Evolutionary conservation across 176 grass and related monocot species (phyloP).

Genomic region (Musa itinerans): DNA sequence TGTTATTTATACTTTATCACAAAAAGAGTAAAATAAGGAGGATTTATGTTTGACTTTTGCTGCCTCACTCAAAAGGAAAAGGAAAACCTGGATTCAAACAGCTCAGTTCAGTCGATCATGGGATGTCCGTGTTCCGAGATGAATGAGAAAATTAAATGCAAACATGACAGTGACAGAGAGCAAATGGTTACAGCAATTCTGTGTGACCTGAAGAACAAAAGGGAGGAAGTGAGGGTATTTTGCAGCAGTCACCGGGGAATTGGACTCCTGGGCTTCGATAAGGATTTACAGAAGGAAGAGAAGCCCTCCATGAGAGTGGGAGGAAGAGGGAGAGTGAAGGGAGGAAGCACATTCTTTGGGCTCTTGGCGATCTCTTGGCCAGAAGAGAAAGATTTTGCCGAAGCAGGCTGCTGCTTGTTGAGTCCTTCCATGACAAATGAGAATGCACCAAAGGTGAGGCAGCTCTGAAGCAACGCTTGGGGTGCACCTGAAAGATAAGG

Average conservation of each 20-base stretch:
- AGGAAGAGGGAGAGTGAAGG: constrained; percentile 63
- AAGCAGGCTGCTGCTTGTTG: constrained; percentile 75
- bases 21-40: too few species aligned
- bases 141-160: background rate
- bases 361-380: background rate
- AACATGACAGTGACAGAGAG: background rate
- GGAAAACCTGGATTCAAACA: too few species aligned
- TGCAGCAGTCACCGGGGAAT: background rate
- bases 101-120: too few species aligned
- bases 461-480: constrained; percentile 65
- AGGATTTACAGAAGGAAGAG: constrained; percentile 52
- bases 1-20: too few species aligned
- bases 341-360: constrained; percentile 41
- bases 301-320: constrained; percentile 51
- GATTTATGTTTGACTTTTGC: too few species aligned
- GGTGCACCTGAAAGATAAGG: constrained; percentile 38
- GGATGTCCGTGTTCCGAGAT: background rate
- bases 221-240: background rate
- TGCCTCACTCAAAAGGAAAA: background rate
- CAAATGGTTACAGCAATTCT: background rate
- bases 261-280: constrained; percentile 42
- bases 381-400: constrained; percentile 27
- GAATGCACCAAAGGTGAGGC: constrained; percentile 76
- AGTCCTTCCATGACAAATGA: constrained; percentile 93
- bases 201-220: background rate